These are phyloP conservation scores for Umbelopsis sp. DNA, from an alignment of 192 early-diverging fungal genomes.

Conservation along the genomic window DNA sequence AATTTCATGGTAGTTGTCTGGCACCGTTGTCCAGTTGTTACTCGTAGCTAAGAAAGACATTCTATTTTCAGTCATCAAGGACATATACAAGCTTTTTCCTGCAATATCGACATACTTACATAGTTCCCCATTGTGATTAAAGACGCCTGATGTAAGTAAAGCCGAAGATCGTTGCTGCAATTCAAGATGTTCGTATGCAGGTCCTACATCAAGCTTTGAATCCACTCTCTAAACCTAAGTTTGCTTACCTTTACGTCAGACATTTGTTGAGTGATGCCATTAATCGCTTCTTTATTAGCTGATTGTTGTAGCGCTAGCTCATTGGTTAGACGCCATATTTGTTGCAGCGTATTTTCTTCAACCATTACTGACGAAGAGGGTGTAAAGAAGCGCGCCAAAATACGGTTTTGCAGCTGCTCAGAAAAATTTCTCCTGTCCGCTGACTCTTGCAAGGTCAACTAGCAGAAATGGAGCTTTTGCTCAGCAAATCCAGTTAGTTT, in stretches of 20 bases:
- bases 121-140: constrained; percentile 10
- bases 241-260: background rate
- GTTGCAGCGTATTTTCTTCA: constrained; percentile 7
- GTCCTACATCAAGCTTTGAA: background rate
- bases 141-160: constrained; percentile 11
- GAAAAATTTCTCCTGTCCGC: background rate
- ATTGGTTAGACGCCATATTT: constrained; percentile 6
- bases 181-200: background rate
- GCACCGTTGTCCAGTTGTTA: background rate
- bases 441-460: no score
- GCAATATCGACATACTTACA: background rate
- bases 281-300: background rate
- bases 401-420: background rate
- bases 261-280: constrained; percentile 7
- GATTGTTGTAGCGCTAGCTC: constrained; percentile 11
- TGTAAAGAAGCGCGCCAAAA: background rate
- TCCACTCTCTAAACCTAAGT: background rate
- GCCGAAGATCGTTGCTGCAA: constrained; percentile 8
- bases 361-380: background rate
- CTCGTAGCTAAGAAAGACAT: background rate
- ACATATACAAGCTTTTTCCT: background rate
- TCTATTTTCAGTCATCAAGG: no score
- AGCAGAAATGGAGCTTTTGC: no score
- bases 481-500: no score
- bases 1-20: background rate